phyloP scores from a whole-genome alignment of 345 rosid species.

The Rhodamnia argentea region DNA sequence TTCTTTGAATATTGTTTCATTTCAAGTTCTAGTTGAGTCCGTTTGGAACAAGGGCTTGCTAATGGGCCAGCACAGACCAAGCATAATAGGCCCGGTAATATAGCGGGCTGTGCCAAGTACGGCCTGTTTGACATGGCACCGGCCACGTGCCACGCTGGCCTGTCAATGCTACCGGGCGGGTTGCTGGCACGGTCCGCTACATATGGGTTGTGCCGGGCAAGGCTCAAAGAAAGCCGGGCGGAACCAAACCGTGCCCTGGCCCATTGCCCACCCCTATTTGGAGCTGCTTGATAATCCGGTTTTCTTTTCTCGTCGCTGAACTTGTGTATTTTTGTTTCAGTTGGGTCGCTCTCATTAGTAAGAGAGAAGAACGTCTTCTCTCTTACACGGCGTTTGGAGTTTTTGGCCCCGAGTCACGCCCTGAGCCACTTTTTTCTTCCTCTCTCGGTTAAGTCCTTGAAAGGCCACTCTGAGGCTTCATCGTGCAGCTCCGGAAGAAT shows the following conservation, averaged over 20 bases:
- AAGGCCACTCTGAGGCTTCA: neutral
- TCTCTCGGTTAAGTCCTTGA: neutral
- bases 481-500: neutral
- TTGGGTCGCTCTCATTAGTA: neutral
- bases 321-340: neutral
- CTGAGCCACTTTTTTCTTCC: neutral
- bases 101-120: neutral
- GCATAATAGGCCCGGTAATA: neutral
- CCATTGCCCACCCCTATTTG: neutral
- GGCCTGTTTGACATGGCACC: neutral
- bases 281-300: neutral
- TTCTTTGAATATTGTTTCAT: neutral
- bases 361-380: neutral
- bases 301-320: neutral
- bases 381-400: neutral
- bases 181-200: neutral
- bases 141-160: too few relatives aligned
- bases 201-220: too few relatives aligned
- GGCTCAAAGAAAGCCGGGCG: neutral
- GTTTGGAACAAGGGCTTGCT: neutral
- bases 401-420: neutral
- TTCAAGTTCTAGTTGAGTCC: neutral
- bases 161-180: too few relatives aligned
- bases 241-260: neutral
- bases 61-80: neutral